Base-by-base conservation (phyloP, 352 stramenopile species). In the Aphanomyces astaci region DNA sequence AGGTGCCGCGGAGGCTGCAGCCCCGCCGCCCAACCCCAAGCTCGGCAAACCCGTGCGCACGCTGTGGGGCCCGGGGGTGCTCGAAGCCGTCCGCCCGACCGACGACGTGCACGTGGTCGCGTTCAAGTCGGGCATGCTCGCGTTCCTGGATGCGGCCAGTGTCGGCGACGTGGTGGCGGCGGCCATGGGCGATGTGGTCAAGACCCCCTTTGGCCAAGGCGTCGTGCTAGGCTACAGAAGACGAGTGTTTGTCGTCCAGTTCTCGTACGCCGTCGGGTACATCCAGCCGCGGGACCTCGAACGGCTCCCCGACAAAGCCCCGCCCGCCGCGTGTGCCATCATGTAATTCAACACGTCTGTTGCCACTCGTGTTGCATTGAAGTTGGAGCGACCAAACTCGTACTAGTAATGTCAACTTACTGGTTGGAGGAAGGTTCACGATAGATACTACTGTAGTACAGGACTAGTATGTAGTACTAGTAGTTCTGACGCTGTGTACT, bases 51-150 rank as follows among this genome's bases (percentile, higher is more conserved):
- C 82, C 0, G 84, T 94, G 10, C 76, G 82, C 49, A 94, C 86
- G 2, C 49, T 78, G 10, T 90, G 77, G 51, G 86, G 86, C 9
- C 90, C 86, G 1, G 86, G 86, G 15, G 63, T 89, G 4, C 71
- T 94, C 2, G 60, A 80, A 4, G 70, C 80, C 25, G 75, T 92
- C 7, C 84, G 86, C 27, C 71, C 83, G 31, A 63, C 71, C 7
- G 84, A 94, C 54, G 80, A 84, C 31, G 72, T 92, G 1, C 86
- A 94, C 66, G 76, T 92, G 7, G 83, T 92, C 3, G 74, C 74
- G 13, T 74, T 91, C 36, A 78, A 84, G 27, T 75, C 90, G 15
- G 78, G 84, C 71, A 80, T 85, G 62, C 73, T 73, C 0, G 80
- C 75, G n/a, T 92, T 83, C 62, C 62, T 94, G 53, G 81, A 92